Evolutionary conservation across 345 rosid genomes (phyloP).

Genomic region (Limnanthes douglasii): DNA sequence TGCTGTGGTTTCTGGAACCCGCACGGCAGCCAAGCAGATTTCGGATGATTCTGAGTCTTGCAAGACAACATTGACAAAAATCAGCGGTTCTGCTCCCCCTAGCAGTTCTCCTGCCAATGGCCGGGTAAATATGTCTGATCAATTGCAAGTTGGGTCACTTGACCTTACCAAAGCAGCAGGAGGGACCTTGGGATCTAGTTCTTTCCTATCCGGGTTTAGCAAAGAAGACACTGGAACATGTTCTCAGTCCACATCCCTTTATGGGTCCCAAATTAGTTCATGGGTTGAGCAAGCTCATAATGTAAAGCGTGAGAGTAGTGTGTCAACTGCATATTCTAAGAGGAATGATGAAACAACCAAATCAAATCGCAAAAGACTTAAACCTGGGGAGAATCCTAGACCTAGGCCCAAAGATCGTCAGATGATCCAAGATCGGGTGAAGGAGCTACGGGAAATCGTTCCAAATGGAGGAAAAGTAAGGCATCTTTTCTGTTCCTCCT

Average conservation of each 20-base stretch:
- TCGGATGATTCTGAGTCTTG: conserved; percentile 62
- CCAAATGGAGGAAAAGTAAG: conserved; percentile 91
- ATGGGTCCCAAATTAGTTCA: conserved; percentile 76
- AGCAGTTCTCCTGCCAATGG: conserved; percentile 21
- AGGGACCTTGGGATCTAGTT: conserved; percentile 20
- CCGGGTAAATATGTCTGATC: conserved; percentile 18
- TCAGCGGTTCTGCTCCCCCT: conserved; percentile 41
- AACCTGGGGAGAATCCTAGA: conserved; percentile 87
- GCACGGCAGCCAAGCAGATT: conserved; percentile 42
- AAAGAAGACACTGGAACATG: conserved; percentile 28
- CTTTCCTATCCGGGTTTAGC: conserved; percentile 24
- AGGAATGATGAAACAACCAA: conserved; percentile 44
- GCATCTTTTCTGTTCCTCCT: not conserved
- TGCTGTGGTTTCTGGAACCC: conserved; percentile 71
- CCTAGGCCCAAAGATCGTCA: conserved; percentile 99
- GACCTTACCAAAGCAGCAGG: conserved; percentile 23
- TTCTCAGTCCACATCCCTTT: conserved; percentile 34
- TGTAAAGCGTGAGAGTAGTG: conserved; percentile 34
- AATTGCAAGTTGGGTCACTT: conserved; percentile 20
- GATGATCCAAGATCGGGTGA: conserved; percentile 97
- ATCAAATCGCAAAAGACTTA: conserved; percentile 69
- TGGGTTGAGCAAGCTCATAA: conserved; percentile 67
- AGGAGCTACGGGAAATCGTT: conserved; percentile 93
- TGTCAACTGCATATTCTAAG: conserved; percentile 51
- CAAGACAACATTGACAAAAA: conserved; percentile 52